Conservation (phyloP, 2,329 filamentous ascomycete species). For the Lizonia empirigonia region DNA sequence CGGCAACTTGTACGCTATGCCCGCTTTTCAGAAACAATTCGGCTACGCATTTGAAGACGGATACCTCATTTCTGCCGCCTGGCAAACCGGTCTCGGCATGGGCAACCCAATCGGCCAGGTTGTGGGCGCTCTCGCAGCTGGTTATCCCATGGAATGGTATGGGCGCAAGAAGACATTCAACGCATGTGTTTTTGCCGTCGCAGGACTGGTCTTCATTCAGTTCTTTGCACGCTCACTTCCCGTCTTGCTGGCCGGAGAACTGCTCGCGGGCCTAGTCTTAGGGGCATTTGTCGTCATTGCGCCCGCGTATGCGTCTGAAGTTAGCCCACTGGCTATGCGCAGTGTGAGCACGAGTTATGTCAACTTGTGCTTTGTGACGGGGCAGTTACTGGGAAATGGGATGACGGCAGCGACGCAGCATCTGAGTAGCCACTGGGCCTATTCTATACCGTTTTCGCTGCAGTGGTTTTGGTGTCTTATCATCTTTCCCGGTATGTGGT, state of each 20-base stretch:
- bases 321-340: constrained; percentile 59
- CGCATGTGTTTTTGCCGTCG: constrained; percentile 18
- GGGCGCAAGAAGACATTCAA: constrained; percentile 33
- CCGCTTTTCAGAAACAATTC: constrained; percentile 62
- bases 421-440: constrained; percentile 60
- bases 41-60: constrained; percentile 49
- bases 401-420: constrained; percentile 57
- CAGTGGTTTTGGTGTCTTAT: constrained; percentile 76
- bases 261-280: constrained; percentile 21
- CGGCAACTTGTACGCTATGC: constrained; percentile 65
- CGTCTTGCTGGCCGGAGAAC: constrained; percentile 19
- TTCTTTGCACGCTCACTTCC: constrained; percentile 59
- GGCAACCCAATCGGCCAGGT: constrained; percentile 64
- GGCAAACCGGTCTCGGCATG: constrained; percentile 52
- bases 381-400: constrained; percentile 60
- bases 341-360: constrained; percentile 64
- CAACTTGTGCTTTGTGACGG: constrained; percentile 67
- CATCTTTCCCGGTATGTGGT: constrained; percentile 65
- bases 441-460: constrained; percentile 66
- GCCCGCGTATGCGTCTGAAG: constrained; percentile 17
- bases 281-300: constrained; percentile 27
- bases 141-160: constrained; percentile 41
- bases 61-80: constrained; percentile 47
- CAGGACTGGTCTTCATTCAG: constrained; percentile 63
- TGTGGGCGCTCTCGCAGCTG: constrained; percentile 56